Base-by-base conservation (phyloP, 2,329 filamentous ascomycete species). In the Botryotinia convoluta region DNA sequence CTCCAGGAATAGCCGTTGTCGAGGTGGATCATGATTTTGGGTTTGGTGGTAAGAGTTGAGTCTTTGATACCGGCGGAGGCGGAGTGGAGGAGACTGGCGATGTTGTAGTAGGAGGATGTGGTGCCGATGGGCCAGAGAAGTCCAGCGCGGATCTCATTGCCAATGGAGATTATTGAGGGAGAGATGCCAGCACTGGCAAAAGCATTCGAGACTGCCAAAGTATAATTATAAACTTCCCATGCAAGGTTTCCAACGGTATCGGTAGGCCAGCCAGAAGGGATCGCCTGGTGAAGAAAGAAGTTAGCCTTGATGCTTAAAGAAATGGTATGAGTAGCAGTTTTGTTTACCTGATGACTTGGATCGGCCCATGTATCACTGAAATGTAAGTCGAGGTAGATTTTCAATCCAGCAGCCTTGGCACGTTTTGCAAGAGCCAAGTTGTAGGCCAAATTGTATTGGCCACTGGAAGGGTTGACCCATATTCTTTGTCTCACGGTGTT, bases 1-100 rank as follows among this genome's bases (percentile, higher is more conserved):
- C 82, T 84, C 89, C 88, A 92, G 75, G 91, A 86, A 90, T 91
- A 94, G n/a, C 91, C 91, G 78, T 92, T 91, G 80, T 93, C 91
- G 5, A 93, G 85, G 78, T 93, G 92, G 59, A 93, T 87, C 89
- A 93, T 90, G 81, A 93, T 92, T 79, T 90, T 87, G 1, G 91
- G 90, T 75, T 87, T 85, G 0, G 86, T 84, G 59, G 80, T 81
- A 39, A 92, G 82, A 4, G 81, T 83, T 7, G 88, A 91, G 78
- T 91, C 89, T 77, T 89, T 91, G 78, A 94, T 86, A 3, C 88
- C 92, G 73, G 84, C 86, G 0, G 88, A 85, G 0, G 89, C 91
- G 10, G 89, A 89, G 79, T 91, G 87, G 14, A 93, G 85, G 35
- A 94, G 83, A 0, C 83, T 82, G 0, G 90, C 90, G 45, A 92